These are phyloP conservation scores for Cutaneotrichosporon arboriforme DNA, from an alignment of 1,284 basidiomycete species.

Conservation along the genomic window DNA sequence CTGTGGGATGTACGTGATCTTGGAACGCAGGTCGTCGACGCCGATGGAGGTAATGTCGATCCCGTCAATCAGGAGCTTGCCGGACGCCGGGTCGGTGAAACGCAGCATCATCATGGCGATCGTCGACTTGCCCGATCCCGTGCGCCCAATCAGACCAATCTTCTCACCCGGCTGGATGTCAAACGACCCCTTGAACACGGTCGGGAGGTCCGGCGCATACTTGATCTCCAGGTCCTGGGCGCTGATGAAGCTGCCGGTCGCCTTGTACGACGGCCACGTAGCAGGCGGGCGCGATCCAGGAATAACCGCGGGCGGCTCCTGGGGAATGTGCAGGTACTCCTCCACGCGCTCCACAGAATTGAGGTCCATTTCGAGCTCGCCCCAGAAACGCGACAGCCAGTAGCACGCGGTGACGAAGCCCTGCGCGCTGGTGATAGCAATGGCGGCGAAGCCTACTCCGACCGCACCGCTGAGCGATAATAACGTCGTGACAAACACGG, in stretches of 20 bases:
- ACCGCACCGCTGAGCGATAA: conserved; percentile 67
- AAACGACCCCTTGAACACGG: conserved; percentile 74
- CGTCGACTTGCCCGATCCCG: conserved; percentile 53
- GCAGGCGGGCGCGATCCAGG: conserved; percentile 65
- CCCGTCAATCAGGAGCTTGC: conserved; percentile 77
- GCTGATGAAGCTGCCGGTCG: conserved; percentile 49
- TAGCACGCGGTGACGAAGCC: conserved; percentile 44
- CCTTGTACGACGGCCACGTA: conserved; percentile 67
- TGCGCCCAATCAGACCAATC: conserved; percentile 55
- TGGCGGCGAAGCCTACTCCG: conserved; percentile 68
- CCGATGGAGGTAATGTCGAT: conserved; percentile 85
- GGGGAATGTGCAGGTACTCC: conserved; percentile 81
- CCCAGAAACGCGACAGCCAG: conserved; percentile 48
- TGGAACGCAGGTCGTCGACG: conserved; percentile 62
- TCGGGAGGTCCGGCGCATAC: conserved; percentile 76
- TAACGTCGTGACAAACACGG: conserved; percentile 67
- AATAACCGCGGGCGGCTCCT: conserved; percentile 70
- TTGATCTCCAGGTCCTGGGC: conserved; percentile 72
- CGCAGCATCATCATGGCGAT: conserved; percentile 79
- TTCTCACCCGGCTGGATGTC: conserved; percentile 67
- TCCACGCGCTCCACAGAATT: conserved; percentile 80
- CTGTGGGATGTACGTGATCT: conserved; percentile 51
- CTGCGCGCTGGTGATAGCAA: conserved; percentile 66
- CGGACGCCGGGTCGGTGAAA: conserved; percentile 76
- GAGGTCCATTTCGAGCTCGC: conserved; percentile 53